Conservation (phyloP, 2,329 filamentous ascomycete genomes). For the Hymenoscyphus occultus region DNA sequence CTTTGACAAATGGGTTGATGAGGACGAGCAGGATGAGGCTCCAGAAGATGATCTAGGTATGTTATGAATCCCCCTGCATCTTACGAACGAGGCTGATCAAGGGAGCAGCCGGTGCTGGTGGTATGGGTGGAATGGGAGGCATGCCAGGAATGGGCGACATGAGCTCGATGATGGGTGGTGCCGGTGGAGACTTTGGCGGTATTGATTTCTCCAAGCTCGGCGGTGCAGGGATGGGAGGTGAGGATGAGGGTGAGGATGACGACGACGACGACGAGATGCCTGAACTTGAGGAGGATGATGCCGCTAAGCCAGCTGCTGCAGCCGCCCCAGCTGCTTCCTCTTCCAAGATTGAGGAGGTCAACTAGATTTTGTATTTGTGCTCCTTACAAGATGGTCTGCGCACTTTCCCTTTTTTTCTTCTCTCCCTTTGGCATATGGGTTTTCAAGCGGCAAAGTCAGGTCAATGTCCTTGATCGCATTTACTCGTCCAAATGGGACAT, state of each 20-base stretch:
- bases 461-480: conserved; percentile 1
- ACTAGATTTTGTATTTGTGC: conserved; percentile 27
- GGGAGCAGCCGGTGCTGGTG: conserved; percentile 20
- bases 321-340: conserved; percentile 42
- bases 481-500: not conserved
- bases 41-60: conserved; percentile 75
- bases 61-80: conserved; percentile 37
- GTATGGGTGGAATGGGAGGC: conserved; percentile 63
- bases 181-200: conserved; percentile 71
- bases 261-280: conserved; percentile 67
- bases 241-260: conserved; percentile 39
- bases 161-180: conserved; percentile 39
- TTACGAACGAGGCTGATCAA: not conserved
- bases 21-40: conserved; percentile 86
- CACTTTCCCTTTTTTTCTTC: not conserved
- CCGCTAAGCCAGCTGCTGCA: conserved; percentile 41
- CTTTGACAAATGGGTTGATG: conserved; percentile 71
- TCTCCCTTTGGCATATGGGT: conserved; percentile 3
- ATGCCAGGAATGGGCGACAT: conserved; percentile 43
- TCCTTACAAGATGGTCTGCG: conserved; percentile 1
- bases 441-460: not conserved
- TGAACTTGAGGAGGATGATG: conserved; percentile 59
- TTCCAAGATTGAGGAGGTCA: conserved; percentile 40
- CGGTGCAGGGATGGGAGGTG: conserved; percentile 48
- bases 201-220: conserved; percentile 94